Base-by-base conservation (phyloP, 116 monocot species). In the Papilionanthe hybrid region DNA sequence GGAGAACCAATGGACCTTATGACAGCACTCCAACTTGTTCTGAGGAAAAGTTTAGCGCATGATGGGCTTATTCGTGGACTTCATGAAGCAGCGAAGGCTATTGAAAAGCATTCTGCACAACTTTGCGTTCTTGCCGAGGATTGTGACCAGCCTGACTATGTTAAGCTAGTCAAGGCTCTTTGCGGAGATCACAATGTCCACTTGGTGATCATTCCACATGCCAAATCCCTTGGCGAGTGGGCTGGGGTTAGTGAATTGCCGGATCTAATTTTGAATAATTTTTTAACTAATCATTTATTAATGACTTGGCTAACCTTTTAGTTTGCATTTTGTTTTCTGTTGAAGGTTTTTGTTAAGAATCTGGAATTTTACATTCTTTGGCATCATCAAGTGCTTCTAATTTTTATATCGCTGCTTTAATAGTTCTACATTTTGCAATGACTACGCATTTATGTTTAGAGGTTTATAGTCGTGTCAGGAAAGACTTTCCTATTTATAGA, bases 141-240 rank as follows among this genome's bases (percentile, higher is more conserved):
- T 72, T 94, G 94, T 37, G 81, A 94, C 85, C 94, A 94, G 44
- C 90, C 94, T 1, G 94, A 94, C 75, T 94, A 94, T 82, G 92
- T 92, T 10, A 92, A 94, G 77, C 79, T 94, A 47, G 88, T 94
- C 42, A 94, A 92, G 72, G 90, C 92, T 20, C 88, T 94, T 3
- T 94, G 94, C 74, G 88, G 85, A 11, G 94, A 94, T 44, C 94
- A 94, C 79, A 94, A 95, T 78, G 92, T 94, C 0, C 88, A 90
- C 83, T 76, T 94, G 86, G 84, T 94, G n/a, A 85, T 92, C 0
- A 92, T 94, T 30, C 92, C 92, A 22, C 88, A 83, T 78, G 91
- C 94, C 22, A 94, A 94, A 79, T 88, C 94, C 47, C 88, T 94
- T 50, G 94, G 94, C n/a, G 94, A 92, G 69, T 94, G 92, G 94